A percentile compares a stretch with the other conserved stretches of the same genome.
These are phyloP conservation scores for Singerocomus inundabilis DNA, from an alignment of 1,284 basidiomycete genomes.

Conservation along the genomic window DNA sequence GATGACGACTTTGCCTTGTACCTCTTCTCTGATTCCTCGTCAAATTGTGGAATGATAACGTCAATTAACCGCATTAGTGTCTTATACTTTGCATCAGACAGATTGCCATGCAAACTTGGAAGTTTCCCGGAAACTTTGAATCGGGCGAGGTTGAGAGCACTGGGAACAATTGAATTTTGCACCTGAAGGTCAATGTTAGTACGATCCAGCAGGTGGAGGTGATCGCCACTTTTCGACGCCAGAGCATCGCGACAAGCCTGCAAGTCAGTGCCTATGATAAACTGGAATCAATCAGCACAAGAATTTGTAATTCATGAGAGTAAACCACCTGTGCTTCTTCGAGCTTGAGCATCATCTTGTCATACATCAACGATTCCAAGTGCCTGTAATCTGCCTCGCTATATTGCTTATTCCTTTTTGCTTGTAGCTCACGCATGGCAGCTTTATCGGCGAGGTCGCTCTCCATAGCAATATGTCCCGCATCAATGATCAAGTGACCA, in stretches of 20 bases:
- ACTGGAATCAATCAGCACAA: slow-evolving; percentile 47
- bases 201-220: slow-evolving; percentile 89
- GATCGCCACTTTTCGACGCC: slow-evolving; percentile 53
- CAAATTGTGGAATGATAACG: slow-evolving; percentile 86
- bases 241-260: slow-evolving; percentile 81
- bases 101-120: slow-evolving; percentile 87
- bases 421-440: slow-evolving; percentile 76
- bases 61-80: slow-evolving; percentile 92
- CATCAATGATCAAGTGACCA: slow-evolving; percentile 91
- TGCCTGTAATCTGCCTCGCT: slow-evolving; percentile 86
- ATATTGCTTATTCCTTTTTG: slow-evolving; percentile 87
- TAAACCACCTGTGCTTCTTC: slow-evolving; percentile 81
- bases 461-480: slow-evolving; percentile 93
- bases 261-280: slow-evolving; percentile 87
- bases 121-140: slow-evolving; percentile 93
- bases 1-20: slow-evolving; percentile 27
- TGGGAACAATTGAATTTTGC: slow-evolving; percentile 92
- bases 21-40: slow-evolving; percentile 43
- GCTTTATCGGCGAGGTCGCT: slow-evolving; percentile 89
- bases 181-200: slow-evolving; percentile 91
- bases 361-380: slow-evolving; percentile 96
- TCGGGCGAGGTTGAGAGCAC: slow-evolving; percentile 80
- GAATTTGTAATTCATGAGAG: not conserved
- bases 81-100: slow-evolving; percentile 97
- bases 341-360: slow-evolving; percentile 84